These are phyloP conservation scores for Scheffersomyces illinoinensis DNA, from an alignment of 1,139 yeast genomes.

Conservation along the genomic window DNA sequence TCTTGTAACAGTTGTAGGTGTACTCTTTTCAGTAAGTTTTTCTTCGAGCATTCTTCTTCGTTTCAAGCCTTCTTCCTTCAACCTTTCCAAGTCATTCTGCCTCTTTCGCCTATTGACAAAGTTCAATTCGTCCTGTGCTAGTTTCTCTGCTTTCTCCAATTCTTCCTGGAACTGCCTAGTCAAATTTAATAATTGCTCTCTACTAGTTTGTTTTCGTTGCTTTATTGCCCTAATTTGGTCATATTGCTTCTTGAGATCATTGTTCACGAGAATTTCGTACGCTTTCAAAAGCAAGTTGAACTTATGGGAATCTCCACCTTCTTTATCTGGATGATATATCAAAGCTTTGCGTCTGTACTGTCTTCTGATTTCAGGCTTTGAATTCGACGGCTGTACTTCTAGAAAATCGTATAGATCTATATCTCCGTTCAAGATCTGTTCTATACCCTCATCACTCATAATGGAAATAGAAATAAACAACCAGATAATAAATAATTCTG, in stretches of 20 bases:
- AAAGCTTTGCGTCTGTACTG: constrained; percentile 23
- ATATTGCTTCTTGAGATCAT: constrained; percentile 31
- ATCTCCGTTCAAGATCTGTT: constrained; percentile 28
- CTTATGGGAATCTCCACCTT: constrained; percentile 32
- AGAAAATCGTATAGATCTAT: constrained; percentile 37
- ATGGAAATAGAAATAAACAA: not conserved
- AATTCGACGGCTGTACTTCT: constrained; percentile 23
- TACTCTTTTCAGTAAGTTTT: constrained; percentile 4
- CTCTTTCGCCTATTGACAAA: constrained; percentile 8
- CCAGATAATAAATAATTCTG: not conserved
- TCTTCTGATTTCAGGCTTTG: constrained; percentile 14
- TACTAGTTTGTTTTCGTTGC: constrained; percentile 11
- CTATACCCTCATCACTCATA: constrained; percentile 9
- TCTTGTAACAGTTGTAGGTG: not conserved
- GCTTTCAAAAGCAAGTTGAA: constrained; percentile 42
- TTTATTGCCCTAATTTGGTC: constrained; percentile 28
- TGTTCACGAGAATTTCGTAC: constrained; percentile 40
- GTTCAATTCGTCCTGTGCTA: constrained; percentile 4
- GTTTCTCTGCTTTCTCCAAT: constrained; percentile 29
- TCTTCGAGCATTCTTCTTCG: constrained; percentile 25
- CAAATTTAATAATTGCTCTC: constrained; percentile 22
- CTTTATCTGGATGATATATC: constrained; percentile 48
- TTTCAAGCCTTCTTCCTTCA: constrained; percentile 32
- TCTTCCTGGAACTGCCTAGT: constrained; percentile 36
- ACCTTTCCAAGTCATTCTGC: constrained; percentile 24